Conservation (phyloP, 305 asterid species). For the Solanum aculeatissimum region DNA sequence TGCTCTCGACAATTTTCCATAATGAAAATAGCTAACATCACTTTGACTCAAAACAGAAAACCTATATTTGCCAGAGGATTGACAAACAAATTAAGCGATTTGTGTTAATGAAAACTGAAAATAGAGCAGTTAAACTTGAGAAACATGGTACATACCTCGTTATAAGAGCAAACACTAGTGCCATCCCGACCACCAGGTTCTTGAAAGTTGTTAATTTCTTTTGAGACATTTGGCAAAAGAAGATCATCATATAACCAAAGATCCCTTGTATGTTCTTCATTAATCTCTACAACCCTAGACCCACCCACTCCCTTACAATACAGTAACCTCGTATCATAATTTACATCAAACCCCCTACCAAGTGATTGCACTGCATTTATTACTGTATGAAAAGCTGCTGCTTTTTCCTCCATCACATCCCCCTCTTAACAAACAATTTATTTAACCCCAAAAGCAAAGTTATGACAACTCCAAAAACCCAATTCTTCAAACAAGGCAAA, state of each 20-base stretch:
- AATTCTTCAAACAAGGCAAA: neutral
- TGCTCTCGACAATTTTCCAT: neutral
- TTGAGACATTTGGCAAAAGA: conserved; percentile 55
- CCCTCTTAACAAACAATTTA: conserved; percentile 1
- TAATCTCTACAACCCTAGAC: conserved; percentile 62
- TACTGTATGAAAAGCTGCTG: conserved; percentile 80
- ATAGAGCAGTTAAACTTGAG: neutral
- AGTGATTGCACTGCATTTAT: conserved; percentile 64
- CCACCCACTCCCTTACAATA: conserved; percentile 77
- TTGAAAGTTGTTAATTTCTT: conserved; percentile 43
- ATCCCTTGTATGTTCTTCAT: conserved; percentile 59
- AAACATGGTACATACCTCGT: conserved; percentile 39
- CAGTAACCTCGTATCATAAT: conserved; percentile 77
- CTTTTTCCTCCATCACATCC: conserved; percentile 80
- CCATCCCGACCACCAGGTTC: conserved; percentile 55
- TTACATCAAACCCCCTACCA: conserved; percentile 88
- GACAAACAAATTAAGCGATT: neutral
- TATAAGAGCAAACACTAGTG: conserved; percentile 56
- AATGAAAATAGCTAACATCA: neutral
- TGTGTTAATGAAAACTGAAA: neutral
- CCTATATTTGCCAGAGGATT: neutral
- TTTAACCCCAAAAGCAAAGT: neutral
- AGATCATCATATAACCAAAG: conserved; percentile 50
- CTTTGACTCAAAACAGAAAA: neutral
- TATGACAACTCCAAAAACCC: conserved; percentile 4